Conservation (phyloP, 2,329 filamentous ascomycete species). For the Kalaharituber pfeilii region DNA sequence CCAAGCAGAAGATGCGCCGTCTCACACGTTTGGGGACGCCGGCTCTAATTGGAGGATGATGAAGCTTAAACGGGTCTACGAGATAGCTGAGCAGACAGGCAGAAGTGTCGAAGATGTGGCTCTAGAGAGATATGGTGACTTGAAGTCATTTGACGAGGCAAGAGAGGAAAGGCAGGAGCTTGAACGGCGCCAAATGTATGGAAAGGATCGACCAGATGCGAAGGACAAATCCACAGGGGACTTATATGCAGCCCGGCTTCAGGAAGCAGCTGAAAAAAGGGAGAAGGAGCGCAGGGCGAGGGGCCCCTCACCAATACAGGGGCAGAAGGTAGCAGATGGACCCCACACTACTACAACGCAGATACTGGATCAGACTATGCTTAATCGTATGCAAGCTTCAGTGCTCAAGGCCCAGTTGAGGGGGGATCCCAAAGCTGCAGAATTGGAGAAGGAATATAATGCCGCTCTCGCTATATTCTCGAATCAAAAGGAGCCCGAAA, state of each 20-base stretch:
- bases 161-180: conserved; percentile 85
- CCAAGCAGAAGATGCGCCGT: conserved; percentile 37
- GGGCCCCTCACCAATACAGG: conserved; percentile 33
- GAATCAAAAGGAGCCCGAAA: conserved; percentile 41
- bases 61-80: conserved; percentile 73
- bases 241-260: conserved; percentile 58
- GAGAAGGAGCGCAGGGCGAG: conserved; percentile 26
- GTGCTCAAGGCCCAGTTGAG: conserved; percentile 91
- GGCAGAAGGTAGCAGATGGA: conserved; percentile 40
- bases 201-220: conserved; percentile 55
- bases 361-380: conserved; percentile 52
- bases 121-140: conserved; percentile 58
- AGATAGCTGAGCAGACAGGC: conserved; percentile 54
- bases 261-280: conserved; percentile 35
- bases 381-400: conserved; percentile 82
- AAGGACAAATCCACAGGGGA: conserved; percentile 81
- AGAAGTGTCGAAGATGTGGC: conserved; percentile 67
- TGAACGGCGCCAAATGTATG: conserved; percentile 66
- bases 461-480: conserved; percentile 48
- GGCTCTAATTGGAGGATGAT: conserved; percentile 95
- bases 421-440: conserved; percentile 53
- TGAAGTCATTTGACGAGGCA: conserved; percentile 79
- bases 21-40: conserved; percentile 74
- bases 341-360: conserved; percentile 33
- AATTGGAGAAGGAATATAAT: conserved; percentile 72